Conservation (phyloP, 768 basidiomycete species). For the Phylloporus sp. region DNA sequence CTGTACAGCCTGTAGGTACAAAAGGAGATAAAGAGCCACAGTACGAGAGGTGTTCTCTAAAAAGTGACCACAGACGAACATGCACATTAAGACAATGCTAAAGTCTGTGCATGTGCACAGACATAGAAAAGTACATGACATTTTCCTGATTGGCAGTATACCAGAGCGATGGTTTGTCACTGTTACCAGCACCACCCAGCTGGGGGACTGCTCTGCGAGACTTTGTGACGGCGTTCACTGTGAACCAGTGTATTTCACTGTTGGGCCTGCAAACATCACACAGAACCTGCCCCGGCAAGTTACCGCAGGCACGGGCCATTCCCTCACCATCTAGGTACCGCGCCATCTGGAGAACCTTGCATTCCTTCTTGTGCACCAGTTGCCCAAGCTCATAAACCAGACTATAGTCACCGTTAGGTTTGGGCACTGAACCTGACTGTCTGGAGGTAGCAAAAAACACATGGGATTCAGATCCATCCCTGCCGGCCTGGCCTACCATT, state of each 20-base stretch:
- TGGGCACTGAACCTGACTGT: not conserved
- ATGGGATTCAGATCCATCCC: slow-evolving; percentile 5
- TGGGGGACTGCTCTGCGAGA: too few species aligned
- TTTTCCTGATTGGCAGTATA: too few species aligned
- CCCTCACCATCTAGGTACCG: not conserved
- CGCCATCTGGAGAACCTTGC: not conserved
- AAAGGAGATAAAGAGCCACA: too few species aligned
- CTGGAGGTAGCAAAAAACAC: not conserved
- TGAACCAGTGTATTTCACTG: slow-evolving; percentile 1
- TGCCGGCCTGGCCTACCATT: slow-evolving; percentile 7
- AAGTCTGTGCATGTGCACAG: too few species aligned
- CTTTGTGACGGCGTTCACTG: too few species aligned
- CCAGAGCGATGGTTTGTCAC: too few species aligned
- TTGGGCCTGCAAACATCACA: slow-evolving; percentile 6
- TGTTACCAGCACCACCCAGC: too few species aligned
- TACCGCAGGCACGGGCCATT: not conserved
- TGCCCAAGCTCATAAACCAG: not conserved
- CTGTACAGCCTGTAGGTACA: too few species aligned
- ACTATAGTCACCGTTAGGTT: not conserved
- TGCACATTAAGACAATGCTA: too few species aligned
- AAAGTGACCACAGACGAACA: too few species aligned
- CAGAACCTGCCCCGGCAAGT: not conserved
- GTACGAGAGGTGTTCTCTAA: too few species aligned
- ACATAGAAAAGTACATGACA: too few species aligned
- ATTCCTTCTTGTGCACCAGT: not conserved